A percentile compares a stretch with the other conserved stretches of the same genome.
Conservation (phyloP, 2,329 filamentous ascomycete species). For the Penicillium paneum region DNA sequence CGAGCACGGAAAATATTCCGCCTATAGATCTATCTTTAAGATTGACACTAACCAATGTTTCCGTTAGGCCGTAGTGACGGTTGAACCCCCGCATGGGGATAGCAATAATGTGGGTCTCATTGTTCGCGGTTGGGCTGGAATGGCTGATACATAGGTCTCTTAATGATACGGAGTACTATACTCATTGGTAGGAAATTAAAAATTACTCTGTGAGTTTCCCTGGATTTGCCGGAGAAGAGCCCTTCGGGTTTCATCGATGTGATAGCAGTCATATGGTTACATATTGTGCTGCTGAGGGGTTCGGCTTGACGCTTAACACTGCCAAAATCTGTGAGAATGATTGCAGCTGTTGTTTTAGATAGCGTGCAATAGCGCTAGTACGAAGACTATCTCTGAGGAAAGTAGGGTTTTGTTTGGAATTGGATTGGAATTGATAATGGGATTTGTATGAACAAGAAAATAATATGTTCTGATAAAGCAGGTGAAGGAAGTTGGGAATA, state of each 20-base stretch:
- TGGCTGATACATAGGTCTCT: neutral
- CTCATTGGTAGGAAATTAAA: neutral
- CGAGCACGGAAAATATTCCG: too few relatives aligned
- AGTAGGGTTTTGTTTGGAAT: neutral
- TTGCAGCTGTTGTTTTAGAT: neutral
- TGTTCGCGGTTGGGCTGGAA: neutral
- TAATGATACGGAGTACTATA: neutral
- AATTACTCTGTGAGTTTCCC: neutral
- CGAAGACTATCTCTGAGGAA: neutral
- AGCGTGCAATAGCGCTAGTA: neutral
- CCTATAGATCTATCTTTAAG: too few relatives aligned
- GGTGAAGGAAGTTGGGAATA: neutral
- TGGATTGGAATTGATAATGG: neutral
- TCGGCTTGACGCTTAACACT: neutral
- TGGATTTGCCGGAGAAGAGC: neutral
- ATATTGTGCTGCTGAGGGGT: neutral
- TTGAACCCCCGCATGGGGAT: too few relatives aligned
- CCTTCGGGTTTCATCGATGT: neutral
- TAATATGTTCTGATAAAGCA: slow-evolving; percentile 19
- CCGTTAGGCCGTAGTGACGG: too few relatives aligned
- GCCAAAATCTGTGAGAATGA: neutral
- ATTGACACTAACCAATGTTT: too few relatives aligned
- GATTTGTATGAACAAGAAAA: slow-evolving; percentile 12
- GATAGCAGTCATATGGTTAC: neutral
- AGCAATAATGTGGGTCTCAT: neutral